Base-by-base conservation (phyloP, 148 eudicot species). In the Suaeda aralocaspica region DNA sequence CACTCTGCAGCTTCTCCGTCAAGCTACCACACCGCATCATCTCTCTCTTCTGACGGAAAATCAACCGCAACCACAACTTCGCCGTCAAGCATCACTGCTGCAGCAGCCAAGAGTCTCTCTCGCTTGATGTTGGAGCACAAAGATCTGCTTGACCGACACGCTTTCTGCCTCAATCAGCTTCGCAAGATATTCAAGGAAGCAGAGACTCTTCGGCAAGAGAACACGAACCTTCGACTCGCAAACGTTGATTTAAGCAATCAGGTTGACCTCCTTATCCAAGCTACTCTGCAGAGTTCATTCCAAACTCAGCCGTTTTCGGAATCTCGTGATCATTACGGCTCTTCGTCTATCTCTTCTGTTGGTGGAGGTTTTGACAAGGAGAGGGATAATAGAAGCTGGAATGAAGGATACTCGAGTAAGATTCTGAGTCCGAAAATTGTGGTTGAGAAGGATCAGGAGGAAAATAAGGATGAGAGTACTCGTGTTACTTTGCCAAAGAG, bases 131-230 rank as follows among this genome's bases (percentile, higher is more conserved):
- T 71, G 26, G 83, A 83, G 28, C 82, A 82, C 60, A 76, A 80
- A 33, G 84, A 81, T 59, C 83, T 83, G 21, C 41, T 79, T 28
- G 79, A 46, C 64, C 79, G 84, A 16, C 80, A 78, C 46, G 57
- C 75, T 13, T 15, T 30, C 50, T 76, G 82, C 73, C 82, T 84
- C 62, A 49, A 73, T 39, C 82, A 78, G 68, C 83, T 84, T 66
- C 74, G 66, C 5, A 72, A 77, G 25, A 59, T 76, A 24, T 76
- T 79, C 68, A 82, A 76, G 55, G 83, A 82, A 71, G 82, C 84
- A 0, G 87, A 86, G 51, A 73, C 78, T 57, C 86, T 88, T 14
- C 87, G 90, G 8, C 90, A 88, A 62, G 89, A 88, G 84, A 88
- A 88, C 74, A 77, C 86, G 1, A 88, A 86, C 52, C 88, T 88